These are phyloP conservation scores for Cystoisospora suis DNA, from an alignment of 169 alveolate genomes.

Conservation along the genomic window DNA sequence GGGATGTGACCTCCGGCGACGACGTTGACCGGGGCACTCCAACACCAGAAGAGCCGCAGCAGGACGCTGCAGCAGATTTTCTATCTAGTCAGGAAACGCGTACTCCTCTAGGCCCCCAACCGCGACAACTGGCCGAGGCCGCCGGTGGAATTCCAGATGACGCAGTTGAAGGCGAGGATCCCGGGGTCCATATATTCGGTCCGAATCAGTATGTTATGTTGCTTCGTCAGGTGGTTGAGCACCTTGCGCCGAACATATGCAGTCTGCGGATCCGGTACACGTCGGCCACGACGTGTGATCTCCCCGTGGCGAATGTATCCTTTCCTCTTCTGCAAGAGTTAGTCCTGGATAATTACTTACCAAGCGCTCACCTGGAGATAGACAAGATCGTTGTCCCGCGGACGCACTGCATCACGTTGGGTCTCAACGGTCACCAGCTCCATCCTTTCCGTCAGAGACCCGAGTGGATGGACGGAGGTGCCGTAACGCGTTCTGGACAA, in stretches of 20 bases:
- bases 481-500: too few relatives aligned
- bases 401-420: not conserved
- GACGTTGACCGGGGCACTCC: too few relatives aligned
- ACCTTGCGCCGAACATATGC: not conserved
- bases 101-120: too few relatives aligned
- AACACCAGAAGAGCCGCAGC: too few relatives aligned
- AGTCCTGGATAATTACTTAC: not conserved
- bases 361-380: not conserved
- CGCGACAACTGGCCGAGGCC: too few relatives aligned
- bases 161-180: too few relatives aligned
- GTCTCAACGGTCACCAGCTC: not conserved
- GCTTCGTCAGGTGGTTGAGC: not conserved
- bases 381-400: constrained; percentile 17
- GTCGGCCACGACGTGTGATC: not conserved
- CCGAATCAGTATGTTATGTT: not conserved
- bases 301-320: not conserved
- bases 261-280: constrained; percentile 11
- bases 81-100: too few relatives aligned
- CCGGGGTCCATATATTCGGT: too few relatives aligned
- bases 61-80: too few relatives aligned
- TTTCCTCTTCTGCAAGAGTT: not conserved
- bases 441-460: not conserved
- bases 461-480: not conserved
- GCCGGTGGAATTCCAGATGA: too few relatives aligned
- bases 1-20: too few relatives aligned